A percentile compares a stretch with the other conserved stretches of the same genome.
phyloP scores from a whole-genome alignment of 306 rosid genomes.

The Quercus engelmannii region DNA sequence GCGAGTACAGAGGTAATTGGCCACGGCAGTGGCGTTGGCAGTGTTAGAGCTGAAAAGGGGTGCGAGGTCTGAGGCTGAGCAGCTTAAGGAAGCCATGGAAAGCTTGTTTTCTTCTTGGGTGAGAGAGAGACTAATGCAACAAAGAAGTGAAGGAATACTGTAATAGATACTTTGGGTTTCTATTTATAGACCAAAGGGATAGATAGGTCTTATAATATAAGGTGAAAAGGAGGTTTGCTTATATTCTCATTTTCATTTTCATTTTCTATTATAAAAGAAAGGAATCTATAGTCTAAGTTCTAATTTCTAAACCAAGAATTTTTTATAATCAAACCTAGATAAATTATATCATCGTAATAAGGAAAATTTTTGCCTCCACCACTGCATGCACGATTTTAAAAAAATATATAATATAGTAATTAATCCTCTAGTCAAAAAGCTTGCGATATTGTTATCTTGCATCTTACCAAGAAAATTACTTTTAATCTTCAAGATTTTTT shows the following conservation, averaged over 20 bases:
- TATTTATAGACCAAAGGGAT: not conserved
- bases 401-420: too few species aligned
- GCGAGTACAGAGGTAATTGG: slow-evolving; percentile 52
- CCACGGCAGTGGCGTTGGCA: slow-evolving; percentile 36
- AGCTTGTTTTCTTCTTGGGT: not conserved
- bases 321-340: not conserved
- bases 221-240: not conserved
- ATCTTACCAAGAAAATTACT: too few species aligned
- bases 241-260: not conserved
- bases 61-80: slow-evolving; percentile 49
- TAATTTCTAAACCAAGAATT: not conserved
- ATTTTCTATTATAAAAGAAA: not conserved
- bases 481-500: too few species aligned
- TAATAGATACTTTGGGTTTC: not conserved
- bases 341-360: too few species aligned
- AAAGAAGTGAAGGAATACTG: not conserved
- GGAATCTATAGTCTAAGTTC: not conserved
- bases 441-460: too few species aligned
- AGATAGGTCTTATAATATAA: not conserved
- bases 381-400: too few species aligned
- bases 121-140: not conserved
- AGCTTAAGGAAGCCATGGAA: slow-evolving; percentile 48
- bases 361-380: too few species aligned
- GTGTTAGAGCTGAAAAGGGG: slow-evolving; percentile 28
- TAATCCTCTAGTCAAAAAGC: too few species aligned